Conservation (phyloP, 176 grass and related monocot species). For the Microstegium vimineum region DNA sequence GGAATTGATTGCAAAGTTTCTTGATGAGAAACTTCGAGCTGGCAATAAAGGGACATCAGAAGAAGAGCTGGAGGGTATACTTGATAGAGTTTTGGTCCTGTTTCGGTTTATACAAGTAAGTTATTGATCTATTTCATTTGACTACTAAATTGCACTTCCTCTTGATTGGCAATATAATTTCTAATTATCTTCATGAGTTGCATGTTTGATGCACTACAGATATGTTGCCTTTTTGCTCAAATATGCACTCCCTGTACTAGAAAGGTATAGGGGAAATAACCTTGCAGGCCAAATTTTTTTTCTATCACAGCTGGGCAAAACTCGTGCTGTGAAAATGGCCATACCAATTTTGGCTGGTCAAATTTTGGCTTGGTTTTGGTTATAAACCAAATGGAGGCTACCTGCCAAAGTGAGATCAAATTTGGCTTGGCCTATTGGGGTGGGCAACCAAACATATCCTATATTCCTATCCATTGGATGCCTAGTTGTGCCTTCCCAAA, state of each 20-base stretch:
- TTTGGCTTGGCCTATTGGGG: neutral
- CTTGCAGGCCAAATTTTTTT: neutral
- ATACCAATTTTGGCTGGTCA: neutral
- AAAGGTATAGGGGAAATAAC: neutral
- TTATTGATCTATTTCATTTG: conserved; percentile 13
- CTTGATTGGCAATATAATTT: neutral
- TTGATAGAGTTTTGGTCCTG: conserved; percentile 96
- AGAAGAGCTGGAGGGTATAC: conserved; percentile 97
- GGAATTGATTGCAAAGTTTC: conserved; percentile 98
- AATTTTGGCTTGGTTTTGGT: neutral
- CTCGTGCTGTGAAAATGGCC: neutral
- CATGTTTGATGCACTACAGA: neutral
- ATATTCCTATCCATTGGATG: neutral
- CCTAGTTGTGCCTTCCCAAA: neutral
- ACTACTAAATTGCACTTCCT: neutral
- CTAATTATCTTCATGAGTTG: neutral
- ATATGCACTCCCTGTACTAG: neutral
- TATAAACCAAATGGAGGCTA: neutral
- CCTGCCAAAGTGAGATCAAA: neutral
- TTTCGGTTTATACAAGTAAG: conserved; percentile 99
- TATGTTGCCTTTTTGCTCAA: neutral
- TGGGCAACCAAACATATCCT: neutral
- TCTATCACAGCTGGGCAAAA: neutral
- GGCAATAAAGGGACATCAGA: conserved; percentile 99
- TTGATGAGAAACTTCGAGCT: conserved; percentile 98